Percentiles rank a stretch among this genome's conserved stretches.
Evolutionary conservation across 495 filamentous ascomycete genomes (phyloP).

Genomic region (Lindgomyces ingoldianus): DNA sequence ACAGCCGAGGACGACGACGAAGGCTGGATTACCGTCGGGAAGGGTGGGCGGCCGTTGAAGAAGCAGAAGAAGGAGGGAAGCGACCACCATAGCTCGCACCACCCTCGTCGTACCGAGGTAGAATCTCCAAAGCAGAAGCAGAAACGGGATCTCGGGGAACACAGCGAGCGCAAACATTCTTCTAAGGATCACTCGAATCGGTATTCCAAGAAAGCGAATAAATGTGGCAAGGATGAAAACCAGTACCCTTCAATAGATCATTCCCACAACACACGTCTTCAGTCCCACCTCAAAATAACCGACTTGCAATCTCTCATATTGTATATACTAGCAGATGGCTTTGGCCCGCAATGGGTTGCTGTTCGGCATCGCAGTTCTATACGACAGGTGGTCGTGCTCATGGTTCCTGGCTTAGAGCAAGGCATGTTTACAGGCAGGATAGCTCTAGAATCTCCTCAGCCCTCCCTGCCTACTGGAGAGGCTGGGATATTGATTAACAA

Average conservation of each 20-base stretch:
- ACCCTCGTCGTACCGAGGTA: not conserved
- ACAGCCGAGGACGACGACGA: not conserved
- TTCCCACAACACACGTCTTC: slow-evolving; percentile 65
- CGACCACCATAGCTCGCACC: not conserved
- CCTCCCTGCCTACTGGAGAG: not conserved
- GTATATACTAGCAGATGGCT: slow-evolving; percentile 87
- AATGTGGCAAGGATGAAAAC: slow-evolving; percentile 18
- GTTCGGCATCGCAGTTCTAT: slow-evolving; percentile 74
- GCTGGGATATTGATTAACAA: not conserved
- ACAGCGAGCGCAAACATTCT: not conserved
- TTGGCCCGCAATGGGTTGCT: slow-evolving; percentile 82
- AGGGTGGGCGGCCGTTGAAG: not conserved
- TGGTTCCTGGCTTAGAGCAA: slow-evolving; percentile 88
- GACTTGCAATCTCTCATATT: slow-evolving; percentile 79
- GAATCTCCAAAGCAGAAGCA: not conserved
- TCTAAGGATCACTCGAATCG: not conserved
- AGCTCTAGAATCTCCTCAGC: not conserved
- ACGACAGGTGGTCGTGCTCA: slow-evolving; percentile 82
- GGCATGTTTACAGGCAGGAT: slow-evolving; percentile 78
- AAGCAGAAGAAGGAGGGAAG: not conserved
- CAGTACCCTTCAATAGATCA: slow-evolving; percentile 77
- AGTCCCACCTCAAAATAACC: slow-evolving; percentile 70
- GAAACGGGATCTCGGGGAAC: not conserved
- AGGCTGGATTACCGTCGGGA: not conserved
- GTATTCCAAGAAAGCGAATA: not conserved